These are phyloP conservation scores for Tilletia setariae DNA, from an alignment of 1,284 basidiomycete species.

Conservation along the genomic window DNA sequence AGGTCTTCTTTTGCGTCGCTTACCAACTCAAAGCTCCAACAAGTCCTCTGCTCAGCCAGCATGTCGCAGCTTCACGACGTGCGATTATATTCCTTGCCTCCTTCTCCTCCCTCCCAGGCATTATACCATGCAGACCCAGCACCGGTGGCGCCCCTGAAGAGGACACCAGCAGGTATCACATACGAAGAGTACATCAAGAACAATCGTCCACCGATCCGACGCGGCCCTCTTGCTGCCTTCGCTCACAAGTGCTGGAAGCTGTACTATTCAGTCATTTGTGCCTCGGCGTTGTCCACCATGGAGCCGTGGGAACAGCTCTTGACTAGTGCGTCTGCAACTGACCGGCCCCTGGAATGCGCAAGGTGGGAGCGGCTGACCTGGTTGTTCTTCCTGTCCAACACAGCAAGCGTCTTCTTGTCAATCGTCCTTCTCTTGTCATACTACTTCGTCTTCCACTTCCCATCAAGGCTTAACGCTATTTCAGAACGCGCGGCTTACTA, in stretches of 20 bases:
- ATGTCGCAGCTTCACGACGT: slow-evolving; percentile 4
- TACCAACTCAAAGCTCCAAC: background rate
- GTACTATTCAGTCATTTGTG: slow-evolving; percentile 30
- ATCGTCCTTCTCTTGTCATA: slow-evolving; percentile 25
- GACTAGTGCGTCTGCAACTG: slow-evolving; percentile 23
- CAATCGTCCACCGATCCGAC: background rate
- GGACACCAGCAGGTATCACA: background rate
- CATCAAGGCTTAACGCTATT: slow-evolving; percentile 24
- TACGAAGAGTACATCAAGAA: background rate
- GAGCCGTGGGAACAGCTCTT: slow-evolving; percentile 35
- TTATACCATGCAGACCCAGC: background rate
- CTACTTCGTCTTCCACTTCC: slow-evolving; percentile 30
- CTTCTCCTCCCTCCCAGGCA: background rate
- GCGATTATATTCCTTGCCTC: too few relatives aligned
- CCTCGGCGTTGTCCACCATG: slow-evolving; percentile 32
- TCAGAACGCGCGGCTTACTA: slow-evolving; percentile 29
- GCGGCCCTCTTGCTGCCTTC: background rate
- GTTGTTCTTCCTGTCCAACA: slow-evolving; percentile 21
- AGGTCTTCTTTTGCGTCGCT: background rate
- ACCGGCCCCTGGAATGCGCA: background rate
- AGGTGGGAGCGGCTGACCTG: background rate
- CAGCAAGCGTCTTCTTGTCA: background rate
- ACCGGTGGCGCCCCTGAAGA: background rate
- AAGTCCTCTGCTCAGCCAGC: background rate
- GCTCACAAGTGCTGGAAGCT: slow-evolving; percentile 1